Conservation (phyloP, 1,284 basidiomycete species). For the Cryptococcus hybrid region DNA sequence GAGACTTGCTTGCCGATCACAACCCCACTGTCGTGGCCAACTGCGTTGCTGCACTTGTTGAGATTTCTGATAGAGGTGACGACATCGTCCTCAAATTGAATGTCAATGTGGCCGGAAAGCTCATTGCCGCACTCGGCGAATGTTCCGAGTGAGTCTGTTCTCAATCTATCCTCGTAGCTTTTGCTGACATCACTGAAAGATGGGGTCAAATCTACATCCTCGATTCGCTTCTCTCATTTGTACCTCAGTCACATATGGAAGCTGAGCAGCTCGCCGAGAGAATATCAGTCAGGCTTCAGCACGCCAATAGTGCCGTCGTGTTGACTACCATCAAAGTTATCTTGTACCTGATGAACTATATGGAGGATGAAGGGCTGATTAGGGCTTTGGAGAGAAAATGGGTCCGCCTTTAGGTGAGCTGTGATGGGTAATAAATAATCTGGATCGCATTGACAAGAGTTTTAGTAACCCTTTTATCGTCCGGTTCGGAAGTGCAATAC, state of each 20-base stretch:
- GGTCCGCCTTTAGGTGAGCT: conserved; percentile 84
- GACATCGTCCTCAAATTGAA: conserved; percentile 53
- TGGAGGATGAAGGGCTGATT: conserved; percentile 82
- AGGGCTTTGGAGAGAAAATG: conserved; percentile 92
- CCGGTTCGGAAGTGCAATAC: conserved; percentile 79
- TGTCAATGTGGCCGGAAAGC: conserved; percentile 58
- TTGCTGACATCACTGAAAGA: conserved; percentile 53
- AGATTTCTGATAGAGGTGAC: conserved; percentile 66
- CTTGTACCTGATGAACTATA: conserved; percentile 98
- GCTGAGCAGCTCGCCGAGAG: conserved; percentile 93
- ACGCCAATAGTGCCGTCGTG: conserved; percentile 92
- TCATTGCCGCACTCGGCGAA: conserved; percentile 93
- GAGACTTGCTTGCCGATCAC: conserved; percentile 70
- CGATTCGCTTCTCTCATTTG: conserved; percentile 88
- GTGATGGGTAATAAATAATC: background rate
- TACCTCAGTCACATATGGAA: conserved; percentile 82
- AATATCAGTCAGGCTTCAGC: conserved; percentile 88
- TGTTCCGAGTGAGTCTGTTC: conserved; percentile 83
- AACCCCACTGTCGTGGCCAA: conserved; percentile 98
- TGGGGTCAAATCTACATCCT: conserved; percentile 99
- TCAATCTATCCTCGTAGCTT: conserved; percentile 1
- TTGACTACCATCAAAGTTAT: conserved; percentile 93
- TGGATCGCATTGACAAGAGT: background rate
- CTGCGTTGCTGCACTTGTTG: conserved; percentile 90
- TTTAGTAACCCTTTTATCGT: conserved; percentile 59